Base-by-base conservation (phyloP, 2,329 filamentous ascomycete genomes). In the Gnomoniopsis sp. region DNA sequence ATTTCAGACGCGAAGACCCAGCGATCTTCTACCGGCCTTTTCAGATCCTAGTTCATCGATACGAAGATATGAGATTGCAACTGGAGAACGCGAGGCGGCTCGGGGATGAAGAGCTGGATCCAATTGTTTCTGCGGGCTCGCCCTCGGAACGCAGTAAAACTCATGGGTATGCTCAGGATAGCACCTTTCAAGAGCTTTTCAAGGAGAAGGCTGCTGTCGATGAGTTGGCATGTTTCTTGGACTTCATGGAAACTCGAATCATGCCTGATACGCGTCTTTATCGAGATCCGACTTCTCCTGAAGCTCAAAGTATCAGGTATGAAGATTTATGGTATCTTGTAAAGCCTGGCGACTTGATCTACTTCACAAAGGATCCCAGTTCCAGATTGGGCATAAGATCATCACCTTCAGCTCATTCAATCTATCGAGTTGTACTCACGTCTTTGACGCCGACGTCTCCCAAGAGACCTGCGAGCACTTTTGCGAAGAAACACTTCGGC, bases 341-440 rank as follows among this genome's bases (percentile, higher is more conserved):
- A 4, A 38, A 21, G 3, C 38, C 55, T 3, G 55, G 55, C 11
- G 48, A 51, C 12, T 17, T 57, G 7, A n/a, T 57, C 21, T 51
- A 47, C 2, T 0, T 38, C 15, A 2, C 26, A 3, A 12, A 3
- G 3, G 23, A 43, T 2, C 0, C 14, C 3, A 22, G 3, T 6
- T 4, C 1, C 4, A 8, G 1, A 3, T 0, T 22, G 3, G 0
- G 0, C 2, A 10, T 7, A 1, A 14, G 14, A 3, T 14, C 34
- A 4, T 19, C 23, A 2, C 2, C 19, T 2, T 6, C 2, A 10
- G 15, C 36, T 1, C 54, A 51, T 2, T 12, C 1, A 14, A 6
- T 57, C 4, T 2, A 51, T 1, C 36, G 54, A 0, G 1, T 57
- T 17, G 22, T 56, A 1, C 6, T 49, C 3, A 56, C 46, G 2